phyloP scores from a whole-genome alignment of 75 land plant species.

The Selaginella tamariscina region DNA sequence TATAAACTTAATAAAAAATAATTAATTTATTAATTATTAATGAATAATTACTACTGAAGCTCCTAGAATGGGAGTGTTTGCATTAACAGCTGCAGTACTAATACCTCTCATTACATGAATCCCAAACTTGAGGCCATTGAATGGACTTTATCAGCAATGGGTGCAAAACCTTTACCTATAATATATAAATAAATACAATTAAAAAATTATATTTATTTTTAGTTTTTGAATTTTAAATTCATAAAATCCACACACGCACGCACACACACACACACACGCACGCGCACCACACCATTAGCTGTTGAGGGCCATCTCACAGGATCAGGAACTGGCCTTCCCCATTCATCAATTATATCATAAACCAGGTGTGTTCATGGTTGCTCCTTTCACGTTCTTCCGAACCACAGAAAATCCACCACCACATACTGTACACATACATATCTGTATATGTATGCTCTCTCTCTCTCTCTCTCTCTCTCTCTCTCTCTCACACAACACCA shows the following conservation, averaged over 20 bases:
- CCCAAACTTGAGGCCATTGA: constrained; percentile 10
- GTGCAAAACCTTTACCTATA: constrained; percentile 7
- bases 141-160: neutral
- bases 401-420: constrained; percentile 94
- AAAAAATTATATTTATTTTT: no score
- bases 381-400: constrained; percentile 39
- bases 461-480: no score
- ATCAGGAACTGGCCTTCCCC: constrained; percentile 4
- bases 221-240: no score
- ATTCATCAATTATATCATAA: constrained; percentile 5
- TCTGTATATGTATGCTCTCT: no score
- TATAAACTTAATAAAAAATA: neutral
- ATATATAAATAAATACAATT: no score
- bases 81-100: neutral
- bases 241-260: no score
- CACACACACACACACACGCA: no score
- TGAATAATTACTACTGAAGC: neutral
- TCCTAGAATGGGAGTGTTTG: neutral
- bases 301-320: constrained; percentile 5
- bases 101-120: constrained; percentile 4
- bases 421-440: no score
- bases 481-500: no score
- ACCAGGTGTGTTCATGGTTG: neutral
- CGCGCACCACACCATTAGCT: no score
- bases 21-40: neutral